phyloP scores from a whole-genome alignment of 306 rosid species.

The Crotalaria pallida region DNA sequence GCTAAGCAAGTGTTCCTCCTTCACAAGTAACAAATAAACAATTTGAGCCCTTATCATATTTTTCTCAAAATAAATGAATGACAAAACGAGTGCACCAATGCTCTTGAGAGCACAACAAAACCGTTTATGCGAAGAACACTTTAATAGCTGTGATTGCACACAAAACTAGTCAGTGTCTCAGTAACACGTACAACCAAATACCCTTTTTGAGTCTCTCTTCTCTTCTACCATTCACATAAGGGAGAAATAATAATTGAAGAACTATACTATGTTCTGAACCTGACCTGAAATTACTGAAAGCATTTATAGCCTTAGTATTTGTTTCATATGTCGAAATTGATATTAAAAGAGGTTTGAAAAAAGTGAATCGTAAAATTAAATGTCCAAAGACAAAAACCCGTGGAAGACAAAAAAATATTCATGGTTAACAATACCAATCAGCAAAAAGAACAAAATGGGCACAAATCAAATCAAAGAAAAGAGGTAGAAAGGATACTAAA shows the following conservation, averaged over 20 bases:
- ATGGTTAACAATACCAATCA: neutral
- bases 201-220: neutral
- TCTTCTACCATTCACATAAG: neutral
- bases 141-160: neutral
- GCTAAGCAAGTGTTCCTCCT: no score
- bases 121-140: slow-evolving; percentile 9
- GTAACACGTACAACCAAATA: neutral
- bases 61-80: no score
- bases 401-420: neutral
- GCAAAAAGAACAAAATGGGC: neutral
- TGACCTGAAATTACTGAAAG: neutral
- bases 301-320: neutral
- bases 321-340: neutral
- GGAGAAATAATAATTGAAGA: neutral
- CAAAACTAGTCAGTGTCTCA: slow-evolving; percentile 1
- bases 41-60: no score
- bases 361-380: neutral
- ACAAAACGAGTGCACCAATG: no score
- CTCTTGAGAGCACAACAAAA: no score
- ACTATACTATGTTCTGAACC: neutral
- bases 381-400: neutral
- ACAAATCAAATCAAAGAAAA: neutral
- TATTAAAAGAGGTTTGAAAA: neutral
- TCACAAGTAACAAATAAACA: no score
- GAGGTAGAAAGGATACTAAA: slow-evolving; percentile 17